Base-by-base conservation (phyloP, 1,284 basidiomycete genomes). In the Puccinia brachypodii region DNA sequence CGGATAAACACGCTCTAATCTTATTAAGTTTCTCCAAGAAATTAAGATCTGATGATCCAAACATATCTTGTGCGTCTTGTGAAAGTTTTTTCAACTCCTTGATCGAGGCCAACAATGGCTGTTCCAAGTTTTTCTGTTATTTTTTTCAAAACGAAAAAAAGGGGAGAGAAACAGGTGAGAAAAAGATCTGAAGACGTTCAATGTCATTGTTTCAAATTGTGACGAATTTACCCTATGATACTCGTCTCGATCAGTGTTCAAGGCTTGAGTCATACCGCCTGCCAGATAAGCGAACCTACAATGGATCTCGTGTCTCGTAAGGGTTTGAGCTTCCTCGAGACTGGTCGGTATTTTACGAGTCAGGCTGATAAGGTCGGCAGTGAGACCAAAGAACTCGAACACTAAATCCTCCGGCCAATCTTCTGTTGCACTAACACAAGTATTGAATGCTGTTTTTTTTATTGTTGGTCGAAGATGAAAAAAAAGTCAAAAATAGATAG, bases 351-450 rank as follows among this genome's bases (percentile, higher is more conserved):
- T 74, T 36, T 81, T 81, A 22, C 80, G 56, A 28, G 80, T 81
- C 13, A 68, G 62, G 42, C 44, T 38, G 25, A 81, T 81, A 19
- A 81, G 72, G 40, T 81, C 62, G 64, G 69, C 71, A 8, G 80
- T 81, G 28, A 81, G 71, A n/a, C 71, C 72, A 47, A 81, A 81
- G 60, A 81, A 75, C 22, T 73, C 69, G 38, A 81, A 75, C 19
- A 66, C 47, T 19, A 74, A 36, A 28, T 62, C 38, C 19, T 60
- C 47, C 31, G 80, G 80, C 80, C 80, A 81, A 64, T 58, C 64
- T 56, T 73, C 40, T 16, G 80, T 74, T 38, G 71, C 47, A 66
- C 73, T 58, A 36, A 81, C 50, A 69, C 80, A 81, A 4, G 47
- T 66, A 38, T 81, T 81, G 50, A 81, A 81, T 11, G 80, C 80